Percentiles rank a stretch among this genome's conserved stretches.
phyloP scores from a whole-genome alignment of 148 eudicot species.

The Agrostemma githago region DNA sequence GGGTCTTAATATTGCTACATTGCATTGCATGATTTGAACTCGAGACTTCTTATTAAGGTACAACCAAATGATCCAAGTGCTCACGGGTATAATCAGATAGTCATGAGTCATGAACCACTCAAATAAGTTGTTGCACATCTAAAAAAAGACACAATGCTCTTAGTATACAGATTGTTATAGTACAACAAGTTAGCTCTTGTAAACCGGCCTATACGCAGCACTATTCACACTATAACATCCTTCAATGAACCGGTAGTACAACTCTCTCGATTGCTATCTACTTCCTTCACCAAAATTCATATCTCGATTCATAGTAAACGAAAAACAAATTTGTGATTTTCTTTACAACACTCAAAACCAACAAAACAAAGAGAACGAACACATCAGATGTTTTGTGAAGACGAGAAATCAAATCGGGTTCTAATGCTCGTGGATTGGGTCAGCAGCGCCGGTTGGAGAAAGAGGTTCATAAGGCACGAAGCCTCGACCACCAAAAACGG shows the following conservation, averaged over 20 bases:
- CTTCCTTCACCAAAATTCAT: background rate
- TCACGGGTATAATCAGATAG: no score
- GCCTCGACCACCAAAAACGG: constrained; percentile 93
- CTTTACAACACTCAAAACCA: background rate
- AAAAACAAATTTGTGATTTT: constrained; percentile 4
- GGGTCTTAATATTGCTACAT: no score
- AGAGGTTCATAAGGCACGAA: constrained; percentile 72
- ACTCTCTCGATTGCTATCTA: background rate
- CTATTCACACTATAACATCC: background rate
- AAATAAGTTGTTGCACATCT: no score
- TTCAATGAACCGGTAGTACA: background rate
- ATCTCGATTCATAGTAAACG: background rate
- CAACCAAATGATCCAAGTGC: no score
- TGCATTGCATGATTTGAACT: no score
- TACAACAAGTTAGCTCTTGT: background rate
- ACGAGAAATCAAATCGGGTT: background rate
- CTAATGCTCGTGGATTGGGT: constrained; percentile 23
- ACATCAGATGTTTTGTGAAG: background rate
- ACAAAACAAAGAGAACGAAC: background rate
- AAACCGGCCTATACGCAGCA: background rate
- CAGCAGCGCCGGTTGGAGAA: constrained; percentile 60
- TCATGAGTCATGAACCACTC: no score
- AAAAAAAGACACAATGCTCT: background rate
- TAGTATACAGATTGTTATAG: background rate
- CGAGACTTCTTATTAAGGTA: no score